These are phyloP conservation scores for Fusarium sp. DNA, from an alignment of 2,329 filamentous ascomycete genomes.

Conservation along the genomic window DNA sequence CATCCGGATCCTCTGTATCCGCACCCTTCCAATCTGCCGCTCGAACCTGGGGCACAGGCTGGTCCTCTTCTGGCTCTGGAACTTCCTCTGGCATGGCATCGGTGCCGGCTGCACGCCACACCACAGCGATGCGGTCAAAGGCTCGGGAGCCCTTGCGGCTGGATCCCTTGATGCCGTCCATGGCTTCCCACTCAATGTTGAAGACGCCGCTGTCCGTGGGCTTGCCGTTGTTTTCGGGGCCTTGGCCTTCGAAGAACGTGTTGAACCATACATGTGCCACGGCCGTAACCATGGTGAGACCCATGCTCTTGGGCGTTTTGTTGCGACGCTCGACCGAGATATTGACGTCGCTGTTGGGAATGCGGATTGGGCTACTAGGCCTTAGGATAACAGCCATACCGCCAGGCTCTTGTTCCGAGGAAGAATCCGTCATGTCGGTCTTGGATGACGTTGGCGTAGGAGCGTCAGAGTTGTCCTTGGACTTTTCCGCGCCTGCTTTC, in stretches of 20 bases:
- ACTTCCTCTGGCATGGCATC: conserved; percentile 49
- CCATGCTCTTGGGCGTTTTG: conserved; percentile 77
- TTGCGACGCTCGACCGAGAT: conserved; percentile 89
- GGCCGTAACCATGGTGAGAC: conserved; percentile 88
- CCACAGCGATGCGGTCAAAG: conserved; percentile 82
- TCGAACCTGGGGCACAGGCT: conserved; percentile 73
- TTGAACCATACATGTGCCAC: conserved; percentile 99
- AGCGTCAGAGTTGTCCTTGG: conserved; percentile 34
- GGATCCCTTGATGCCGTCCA: conserved; percentile 96
- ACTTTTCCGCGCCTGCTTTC: conserved; percentile 30
- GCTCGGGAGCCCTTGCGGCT: conserved; percentile 81
- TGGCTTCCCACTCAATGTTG: conserved; percentile 67
- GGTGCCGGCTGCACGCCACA: conserved; percentile 71
- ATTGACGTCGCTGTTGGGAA: conserved; percentile 87
- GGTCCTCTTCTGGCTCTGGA: conserved; percentile 70
- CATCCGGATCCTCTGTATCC: conserved; percentile 51
- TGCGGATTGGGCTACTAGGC: conserved; percentile 71
- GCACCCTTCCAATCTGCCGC: conserved; percentile 80
- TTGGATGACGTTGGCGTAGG: conserved; percentile 27
- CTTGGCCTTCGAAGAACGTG: conserved; percentile 85
- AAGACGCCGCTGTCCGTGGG: conserved; percentile 73
- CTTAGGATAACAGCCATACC: conserved; percentile 82
- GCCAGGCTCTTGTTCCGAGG: conserved; percentile 60
- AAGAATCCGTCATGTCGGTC: conserved; percentile 28
- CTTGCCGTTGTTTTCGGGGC: conserved; percentile 71